Percentiles rank a stretch among this genome's conserved stretches.
Conservation (phyloP, 2,329 filamentous ascomycete species). For the Stagonosporopsis cucurbitacearum region DNA sequence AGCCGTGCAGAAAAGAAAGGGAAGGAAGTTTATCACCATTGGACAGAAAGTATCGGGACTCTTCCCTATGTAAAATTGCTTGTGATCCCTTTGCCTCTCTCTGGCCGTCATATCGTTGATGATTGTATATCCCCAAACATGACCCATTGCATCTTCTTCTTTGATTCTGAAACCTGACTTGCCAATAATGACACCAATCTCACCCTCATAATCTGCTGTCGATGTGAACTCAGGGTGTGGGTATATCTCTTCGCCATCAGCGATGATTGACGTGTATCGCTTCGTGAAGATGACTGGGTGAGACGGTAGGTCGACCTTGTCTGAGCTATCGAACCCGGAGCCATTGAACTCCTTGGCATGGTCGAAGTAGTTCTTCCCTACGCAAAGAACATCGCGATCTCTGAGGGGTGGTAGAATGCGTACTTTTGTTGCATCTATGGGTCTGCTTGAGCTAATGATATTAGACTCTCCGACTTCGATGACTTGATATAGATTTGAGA, state of each 20-base stretch:
- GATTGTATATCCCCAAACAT: constrained; percentile 65
- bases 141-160: constrained; percentile 55
- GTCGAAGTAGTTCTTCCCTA: constrained; percentile 65
- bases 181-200: constrained; percentile 64
- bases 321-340: constrained; percentile 62
- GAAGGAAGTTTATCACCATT: constrained; percentile 49
- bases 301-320: constrained; percentile 60
- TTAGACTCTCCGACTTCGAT: constrained; percentile 55
- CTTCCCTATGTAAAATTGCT: constrained; percentile 67
- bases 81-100: constrained; percentile 51
- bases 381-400: constrained; percentile 59
- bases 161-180: constrained; percentile 55
- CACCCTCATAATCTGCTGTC: constrained; percentile 63
- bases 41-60: constrained; percentile 63
- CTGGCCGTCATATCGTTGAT: constrained; percentile 49
- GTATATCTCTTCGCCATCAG: constrained; percentile 55
- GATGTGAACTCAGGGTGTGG: constrained; percentile 57
- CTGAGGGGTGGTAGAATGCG: constrained; percentile 57
- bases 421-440: constrained; percentile 46
- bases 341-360: constrained; percentile 65
- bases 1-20: neutral
- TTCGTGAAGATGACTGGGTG: constrained; percentile 66
- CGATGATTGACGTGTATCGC: constrained; percentile 60
- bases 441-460: constrained; percentile 47
- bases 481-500: constrained; percentile 59